A percentile compares a stretch with the other conserved stretches of the same genome.
phyloP scores from a whole-genome alignment of 148 eudicot genomes.

The Chenopodium album region DNA sequence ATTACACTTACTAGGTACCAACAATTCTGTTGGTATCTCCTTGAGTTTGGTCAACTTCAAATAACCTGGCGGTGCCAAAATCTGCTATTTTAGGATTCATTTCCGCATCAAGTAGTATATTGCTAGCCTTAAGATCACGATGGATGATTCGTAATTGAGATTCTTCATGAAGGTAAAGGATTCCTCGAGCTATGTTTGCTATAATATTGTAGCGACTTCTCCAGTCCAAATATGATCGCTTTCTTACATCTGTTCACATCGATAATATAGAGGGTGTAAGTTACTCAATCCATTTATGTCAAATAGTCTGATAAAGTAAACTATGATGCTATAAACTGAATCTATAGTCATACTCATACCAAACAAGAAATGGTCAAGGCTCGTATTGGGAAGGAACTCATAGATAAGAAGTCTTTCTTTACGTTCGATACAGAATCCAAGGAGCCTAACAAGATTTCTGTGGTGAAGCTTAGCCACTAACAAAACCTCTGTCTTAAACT shows the following conservation, averaged over 20 bases:
- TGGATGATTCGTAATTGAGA: slow-evolving; percentile 24
- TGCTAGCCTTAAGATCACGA: slow-evolving; percentile 23
- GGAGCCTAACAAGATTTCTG: slow-evolving; percentile 41
- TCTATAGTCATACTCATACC: slow-evolving; percentile 4
- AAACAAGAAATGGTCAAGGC: slow-evolving; percentile 45
- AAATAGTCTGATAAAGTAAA: too few species aligned
- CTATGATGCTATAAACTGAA: too few species aligned
- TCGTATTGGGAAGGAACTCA: slow-evolving; percentile 43
- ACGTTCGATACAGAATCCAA: slow-evolving; percentile 39
- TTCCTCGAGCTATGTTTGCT: slow-evolving; percentile 34
- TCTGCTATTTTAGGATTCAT: slow-evolving; percentile 42
- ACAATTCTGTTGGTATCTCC: slow-evolving; percentile 36
- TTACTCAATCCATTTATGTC: too few species aligned
- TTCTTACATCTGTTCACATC: slow-evolving; percentile 21
- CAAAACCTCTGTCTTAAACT: slow-evolving; percentile 33
- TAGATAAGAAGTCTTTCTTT: slow-evolving; percentile 45
- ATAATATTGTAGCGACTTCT: slow-evolving; percentile 34
- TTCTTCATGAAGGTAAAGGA: slow-evolving; percentile 39
- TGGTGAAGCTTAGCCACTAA: slow-evolving; percentile 53
- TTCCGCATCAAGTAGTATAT: slow-evolving; percentile 36
- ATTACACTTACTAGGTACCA: slow-evolving; percentile 47
- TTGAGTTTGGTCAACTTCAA: slow-evolving; percentile 37
- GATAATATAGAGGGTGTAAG: not conserved
- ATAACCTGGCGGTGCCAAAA: slow-evolving; percentile 40
- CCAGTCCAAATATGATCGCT: slow-evolving; percentile 34